phyloP scores from a whole-genome alignment of 164 flowering plant genomes.

The Euptelea pleiosperma region DNA sequence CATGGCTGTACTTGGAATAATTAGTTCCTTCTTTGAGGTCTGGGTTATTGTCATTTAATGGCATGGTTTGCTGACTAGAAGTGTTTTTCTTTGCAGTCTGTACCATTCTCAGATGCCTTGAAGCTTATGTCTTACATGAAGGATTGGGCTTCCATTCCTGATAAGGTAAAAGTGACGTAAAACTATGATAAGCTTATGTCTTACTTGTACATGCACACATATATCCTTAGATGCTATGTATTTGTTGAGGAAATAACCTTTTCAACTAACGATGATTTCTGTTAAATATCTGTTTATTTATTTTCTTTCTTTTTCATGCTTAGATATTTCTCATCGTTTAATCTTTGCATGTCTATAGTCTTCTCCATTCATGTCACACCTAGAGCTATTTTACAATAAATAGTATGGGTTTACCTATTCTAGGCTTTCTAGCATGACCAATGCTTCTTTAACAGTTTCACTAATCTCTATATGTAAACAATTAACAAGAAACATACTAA shows the following conservation, averaged over 20 bases:
- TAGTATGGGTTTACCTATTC: too few relatives aligned
- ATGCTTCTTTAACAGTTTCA: too few relatives aligned
- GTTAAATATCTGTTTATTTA: too few relatives aligned
- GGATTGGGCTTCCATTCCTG: slow-evolving; percentile 67
- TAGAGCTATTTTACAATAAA: too few relatives aligned
- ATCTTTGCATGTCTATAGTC: too few relatives aligned
- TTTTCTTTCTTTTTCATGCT: too few relatives aligned
- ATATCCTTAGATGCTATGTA: neutral
- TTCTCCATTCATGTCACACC: too few relatives aligned
- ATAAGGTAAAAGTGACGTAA: slow-evolving; percentile 76
- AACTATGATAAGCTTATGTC: neutral
- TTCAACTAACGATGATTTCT: neutral
- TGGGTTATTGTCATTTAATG: slow-evolving; percentile 1
- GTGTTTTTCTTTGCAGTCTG: slow-evolving; percentile 46
- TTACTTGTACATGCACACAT: neutral
- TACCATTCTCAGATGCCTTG: slow-evolving; percentile 91
- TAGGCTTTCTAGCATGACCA: too few relatives aligned
- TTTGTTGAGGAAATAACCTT: neutral
- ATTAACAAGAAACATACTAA: too few relatives aligned
- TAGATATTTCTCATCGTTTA: too few relatives aligned
- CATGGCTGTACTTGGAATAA: too few relatives aligned
- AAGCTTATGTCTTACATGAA: slow-evolving; percentile 73
- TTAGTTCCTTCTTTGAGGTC: neutral
- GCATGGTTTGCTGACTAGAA: slow-evolving; percentile 8
- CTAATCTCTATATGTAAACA: too few relatives aligned